Conservation (phyloP, 2,329 filamentous ascomycete species). For the Reticulascus tulasneorum region DNA sequence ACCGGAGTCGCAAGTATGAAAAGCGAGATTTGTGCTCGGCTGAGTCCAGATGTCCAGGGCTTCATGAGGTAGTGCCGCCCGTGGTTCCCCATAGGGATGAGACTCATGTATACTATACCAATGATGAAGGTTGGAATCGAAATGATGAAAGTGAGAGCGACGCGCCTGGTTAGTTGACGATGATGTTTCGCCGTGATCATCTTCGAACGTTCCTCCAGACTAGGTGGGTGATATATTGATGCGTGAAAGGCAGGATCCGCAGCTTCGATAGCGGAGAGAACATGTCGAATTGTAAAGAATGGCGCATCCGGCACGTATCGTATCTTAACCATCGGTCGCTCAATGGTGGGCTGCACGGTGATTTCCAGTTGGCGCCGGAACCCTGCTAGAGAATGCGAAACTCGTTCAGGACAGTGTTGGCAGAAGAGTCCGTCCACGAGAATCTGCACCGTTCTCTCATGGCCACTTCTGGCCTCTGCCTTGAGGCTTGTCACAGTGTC, state of each 20-base stretch:
- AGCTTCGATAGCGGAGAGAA: constrained; percentile 63
- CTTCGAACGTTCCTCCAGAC: constrained; percentile 76
- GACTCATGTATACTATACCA: constrained; percentile 86
- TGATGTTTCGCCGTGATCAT: constrained; percentile 69
- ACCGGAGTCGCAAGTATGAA: constrained; percentile 80
- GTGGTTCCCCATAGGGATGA: constrained; percentile 58
- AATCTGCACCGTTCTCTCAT: constrained; percentile 59
- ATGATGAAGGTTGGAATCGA: constrained; percentile 83
- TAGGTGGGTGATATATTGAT: constrained; percentile 73
- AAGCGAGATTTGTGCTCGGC: constrained; percentile 72
- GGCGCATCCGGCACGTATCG: constrained; percentile 67
- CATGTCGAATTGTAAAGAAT: constrained; percentile 68
- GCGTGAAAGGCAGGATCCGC: constrained; percentile 63
- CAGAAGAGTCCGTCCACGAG: constrained; percentile 71
- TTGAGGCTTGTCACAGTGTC: constrained; percentile 36
- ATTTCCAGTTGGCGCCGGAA: constrained; percentile 52
- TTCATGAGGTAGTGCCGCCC: constrained; percentile 64
- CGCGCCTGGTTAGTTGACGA: constrained; percentile 63
- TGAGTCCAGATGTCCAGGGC: constrained; percentile 68
- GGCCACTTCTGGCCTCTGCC: constrained; percentile 14
- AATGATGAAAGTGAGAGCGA: constrained; percentile 63
- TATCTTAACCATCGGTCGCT: constrained; percentile 65
- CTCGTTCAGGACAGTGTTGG: constrained; percentile 61
- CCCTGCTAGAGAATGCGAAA: constrained; percentile 49
- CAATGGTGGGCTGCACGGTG: constrained; percentile 49